phyloP scores from a whole-genome alignment of 306 rosid species.

The Nissolia schottii region DNA sequence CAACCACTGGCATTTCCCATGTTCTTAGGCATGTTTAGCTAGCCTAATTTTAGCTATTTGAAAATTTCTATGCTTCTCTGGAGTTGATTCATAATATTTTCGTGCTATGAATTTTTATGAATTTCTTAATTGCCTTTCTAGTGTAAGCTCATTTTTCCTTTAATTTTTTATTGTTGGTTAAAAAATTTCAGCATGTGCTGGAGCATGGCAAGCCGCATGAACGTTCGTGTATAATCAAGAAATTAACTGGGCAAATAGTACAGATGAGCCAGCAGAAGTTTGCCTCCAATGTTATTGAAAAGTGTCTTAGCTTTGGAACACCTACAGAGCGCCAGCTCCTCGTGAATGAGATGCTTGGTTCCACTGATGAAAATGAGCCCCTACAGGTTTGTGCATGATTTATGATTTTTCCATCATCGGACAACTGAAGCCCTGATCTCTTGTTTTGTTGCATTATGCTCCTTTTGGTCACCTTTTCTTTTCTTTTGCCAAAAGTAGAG shows the following conservation, averaged over 20 bases:
- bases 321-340: conserved; percentile 72
- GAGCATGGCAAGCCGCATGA: conserved; percentile 95
- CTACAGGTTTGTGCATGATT: conserved; percentile 64
- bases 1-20: background rate
- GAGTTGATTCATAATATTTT: background rate
- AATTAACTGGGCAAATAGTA: conserved; percentile 88
- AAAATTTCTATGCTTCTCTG: background rate
- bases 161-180: background rate
- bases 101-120: background rate
- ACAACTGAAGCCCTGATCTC: background rate
- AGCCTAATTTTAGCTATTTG: background rate
- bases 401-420: background rate
- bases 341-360: conserved; percentile 92
- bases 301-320: conserved; percentile 85
- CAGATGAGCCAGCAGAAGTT: conserved; percentile 98
- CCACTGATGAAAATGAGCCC: conserved; percentile 93
- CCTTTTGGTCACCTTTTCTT: background rate
- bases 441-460: background rate
- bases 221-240: conserved; percentile 76
- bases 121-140: background rate
- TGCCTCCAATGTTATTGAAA: conserved; percentile 94
- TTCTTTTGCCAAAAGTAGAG: background rate
- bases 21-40: background rate
- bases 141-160: background rate
- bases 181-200: conserved; percentile 68